A percentile compares a stretch with the other conserved stretches of the same genome.
These are phyloP conservation scores for Sherardia arvensis DNA, from an alignment of 257 asterid genomes.

Conservation along the genomic window DNA sequence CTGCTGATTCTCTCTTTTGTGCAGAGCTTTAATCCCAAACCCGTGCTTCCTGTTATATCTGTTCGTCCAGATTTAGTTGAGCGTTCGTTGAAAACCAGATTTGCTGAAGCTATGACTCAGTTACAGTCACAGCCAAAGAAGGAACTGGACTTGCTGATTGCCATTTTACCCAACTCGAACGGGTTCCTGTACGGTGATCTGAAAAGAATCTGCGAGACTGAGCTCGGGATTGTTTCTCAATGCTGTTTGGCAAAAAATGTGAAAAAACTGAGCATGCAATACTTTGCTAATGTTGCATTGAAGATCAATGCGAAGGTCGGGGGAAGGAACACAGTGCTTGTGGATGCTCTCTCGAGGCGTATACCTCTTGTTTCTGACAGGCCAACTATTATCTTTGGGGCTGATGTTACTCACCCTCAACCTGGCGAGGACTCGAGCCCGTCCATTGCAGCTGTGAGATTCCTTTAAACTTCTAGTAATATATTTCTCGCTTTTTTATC, in stretches of 20 bases:
- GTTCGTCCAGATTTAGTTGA: conserved; percentile 88
- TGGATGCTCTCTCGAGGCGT: conserved; percentile 78
- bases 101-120: conserved; percentile 54
- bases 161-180: conserved; percentile 80
- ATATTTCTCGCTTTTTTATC: not conserved
- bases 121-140: conserved; percentile 38
- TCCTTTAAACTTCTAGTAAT: not conserved
- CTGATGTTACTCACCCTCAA: conserved; percentile 97
- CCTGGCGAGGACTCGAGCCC: conserved; percentile 99
- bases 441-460: conserved; percentile 87
- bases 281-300: conserved; percentile 83
- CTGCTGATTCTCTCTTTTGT: conserved; percentile 5
- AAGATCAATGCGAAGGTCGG: conserved; percentile 95
- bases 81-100: conserved; percentile 60
- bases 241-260: conserved; percentile 92
- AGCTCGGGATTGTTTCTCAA: conserved; percentile 96
- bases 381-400: conserved; percentile 94
- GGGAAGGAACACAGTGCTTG: conserved; percentile 86
- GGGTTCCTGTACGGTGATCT: conserved; percentile 96
- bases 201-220: conserved; percentile 91
- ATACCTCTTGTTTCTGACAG: conserved; percentile 86
- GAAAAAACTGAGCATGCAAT: conserved; percentile 65
- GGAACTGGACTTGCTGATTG: conserved; percentile 88
- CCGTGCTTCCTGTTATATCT: conserved; percentile 56
- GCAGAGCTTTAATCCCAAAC: conserved; percentile 64